These are phyloP conservation scores for Metschnikowia hibisci DNA, from an alignment of 805 yeast species.

Conservation along the genomic window DNA sequence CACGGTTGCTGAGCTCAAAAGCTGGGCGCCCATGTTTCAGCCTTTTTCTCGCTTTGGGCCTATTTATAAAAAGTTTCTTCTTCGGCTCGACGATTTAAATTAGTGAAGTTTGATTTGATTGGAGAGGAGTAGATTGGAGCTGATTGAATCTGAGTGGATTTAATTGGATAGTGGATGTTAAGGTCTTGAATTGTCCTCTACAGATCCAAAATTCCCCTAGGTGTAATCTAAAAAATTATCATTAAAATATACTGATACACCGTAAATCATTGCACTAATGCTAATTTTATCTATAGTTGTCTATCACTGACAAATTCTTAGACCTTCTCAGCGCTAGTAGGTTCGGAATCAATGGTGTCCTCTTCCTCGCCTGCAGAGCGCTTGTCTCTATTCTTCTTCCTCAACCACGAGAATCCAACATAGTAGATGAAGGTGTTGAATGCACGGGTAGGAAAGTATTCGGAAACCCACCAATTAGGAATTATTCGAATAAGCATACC, in stretches of 20 bases:
- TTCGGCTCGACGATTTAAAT: conserved; percentile 26
- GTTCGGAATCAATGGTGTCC: conserved; percentile 8
- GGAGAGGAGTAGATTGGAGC: no score
- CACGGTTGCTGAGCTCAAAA: conserved; percentile 46
- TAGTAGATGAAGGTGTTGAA: conserved; percentile 38
- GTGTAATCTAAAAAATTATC: neutral
- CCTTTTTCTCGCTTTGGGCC: conserved; percentile 49
- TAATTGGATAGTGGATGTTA: no score
- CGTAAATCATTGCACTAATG: neutral
- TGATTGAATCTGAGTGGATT: no score
- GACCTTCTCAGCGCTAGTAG: neutral
- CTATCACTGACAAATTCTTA: no score
- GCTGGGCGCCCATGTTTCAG: conserved; percentile 50
- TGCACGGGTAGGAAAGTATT: conserved; percentile 59
- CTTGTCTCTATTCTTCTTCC: conserved; percentile 22
- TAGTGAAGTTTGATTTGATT: no score
- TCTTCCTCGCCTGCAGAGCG: conserved; percentile 18
- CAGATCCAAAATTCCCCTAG: no score
- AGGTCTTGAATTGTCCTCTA: no score
- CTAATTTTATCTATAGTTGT: no score
- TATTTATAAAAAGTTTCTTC: conserved; percentile 46
- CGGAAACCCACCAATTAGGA: conserved; percentile 75
- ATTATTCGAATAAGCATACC: conserved; percentile 73
- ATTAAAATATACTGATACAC: no score
- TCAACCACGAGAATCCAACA: conserved; percentile 35